A percentile compares a stretch with the other conserved stretches of the same genome.
Conservation (phyloP, 192 early-diverging fungal species). For the Coemansia sp. region DNA sequence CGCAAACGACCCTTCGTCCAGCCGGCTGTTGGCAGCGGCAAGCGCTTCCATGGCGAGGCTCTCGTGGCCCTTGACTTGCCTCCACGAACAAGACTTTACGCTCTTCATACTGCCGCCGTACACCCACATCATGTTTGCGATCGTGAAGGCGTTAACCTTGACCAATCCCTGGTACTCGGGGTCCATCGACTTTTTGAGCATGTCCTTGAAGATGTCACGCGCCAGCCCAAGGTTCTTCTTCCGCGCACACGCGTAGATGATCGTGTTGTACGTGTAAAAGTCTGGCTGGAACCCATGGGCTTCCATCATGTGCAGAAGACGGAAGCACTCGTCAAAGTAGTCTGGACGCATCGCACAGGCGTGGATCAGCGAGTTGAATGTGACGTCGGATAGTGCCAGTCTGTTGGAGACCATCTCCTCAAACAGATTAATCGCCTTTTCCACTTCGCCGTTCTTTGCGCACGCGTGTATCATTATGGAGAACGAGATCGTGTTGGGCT, state of each 20-base stretch:
- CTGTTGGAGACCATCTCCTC: constrained; percentile 76
- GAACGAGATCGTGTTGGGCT: constrained; percentile 79
- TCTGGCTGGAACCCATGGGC: constrained; percentile 79
- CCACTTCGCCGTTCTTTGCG: constrained; percentile 78
- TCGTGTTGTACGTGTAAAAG: constrained; percentile 75
- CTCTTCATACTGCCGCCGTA: constrained; percentile 56
- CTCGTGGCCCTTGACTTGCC: constrained; percentile 32
- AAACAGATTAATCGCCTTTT: constrained; percentile 89
- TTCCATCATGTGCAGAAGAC: constrained; percentile 81
- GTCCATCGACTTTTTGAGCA: constrained; percentile 54
- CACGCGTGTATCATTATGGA: constrained; percentile 92
- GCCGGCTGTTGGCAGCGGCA: constrained; percentile 20
- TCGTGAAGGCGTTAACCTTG: constrained; percentile 61
- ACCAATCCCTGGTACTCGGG: constrained; percentile 47
- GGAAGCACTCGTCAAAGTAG: constrained; percentile 84
- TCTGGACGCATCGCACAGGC: constrained; percentile 77
- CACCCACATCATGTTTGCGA: constrained; percentile 69
- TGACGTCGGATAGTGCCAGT: constrained; percentile 76
- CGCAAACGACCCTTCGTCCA: constrained; percentile 4
- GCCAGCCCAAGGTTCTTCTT: constrained; percentile 74
- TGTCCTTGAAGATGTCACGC: constrained; percentile 61
- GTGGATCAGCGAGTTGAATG: constrained; percentile 85
- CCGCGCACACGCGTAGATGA: constrained; percentile 73
- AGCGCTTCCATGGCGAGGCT: constrained; percentile 38
- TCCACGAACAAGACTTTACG: constrained; percentile 47